Base-by-base conservation (phyloP, 2,329 filamentous ascomycete species). In the Xylaria sp. region DNA sequence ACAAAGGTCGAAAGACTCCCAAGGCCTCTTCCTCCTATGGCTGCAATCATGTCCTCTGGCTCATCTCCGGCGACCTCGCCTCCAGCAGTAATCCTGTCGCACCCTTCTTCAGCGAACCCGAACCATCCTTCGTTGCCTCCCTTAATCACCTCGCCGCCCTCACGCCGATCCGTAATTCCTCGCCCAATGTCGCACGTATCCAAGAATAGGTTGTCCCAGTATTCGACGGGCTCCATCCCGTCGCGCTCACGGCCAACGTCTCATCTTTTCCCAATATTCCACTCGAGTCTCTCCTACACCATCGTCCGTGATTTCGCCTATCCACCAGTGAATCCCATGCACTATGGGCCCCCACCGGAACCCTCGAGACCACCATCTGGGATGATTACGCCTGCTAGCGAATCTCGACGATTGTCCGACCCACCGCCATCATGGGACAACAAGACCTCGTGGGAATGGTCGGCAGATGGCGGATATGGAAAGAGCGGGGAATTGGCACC, bases 271-370 rank as follows among this genome's bases (percentile, higher is more conserved):
- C 91, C 92, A 15, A 82, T 90, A 71, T 95, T 92, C 77, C 90
- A 92, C 71, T 95, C 93, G 61, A 96, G 89, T 74, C 85, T 97
- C 17, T 78, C 91, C 6, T 97, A 97, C 76, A 89, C 93, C n/a
- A 83, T 92, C 46, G 94, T 99, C 68, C 90, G 95, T 73, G 95
- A 99, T 82, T 99, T 98, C 79, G 95, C 95, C 69, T 99, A 98
- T 75, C 88, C 92, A 33, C 75, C 86, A 25, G 84, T 85, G 58
- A 92, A 98, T 76, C 93, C 92, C 45, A 84, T 97, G 77, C 95
- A 98, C 80, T 97, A 97, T 82, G 95, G 95, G 1, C 91, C 94
- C n/a, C 89, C 92, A 15, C 89, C 90, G 38, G 90, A 93, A 70
- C 83, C 87, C 25, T 89, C 87, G 54, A 79, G 82, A 56, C 87